phyloP scores from a whole-genome alignment of 1,284 basidiomycete genomes.

The Psilocybe mexicana region DNA sequence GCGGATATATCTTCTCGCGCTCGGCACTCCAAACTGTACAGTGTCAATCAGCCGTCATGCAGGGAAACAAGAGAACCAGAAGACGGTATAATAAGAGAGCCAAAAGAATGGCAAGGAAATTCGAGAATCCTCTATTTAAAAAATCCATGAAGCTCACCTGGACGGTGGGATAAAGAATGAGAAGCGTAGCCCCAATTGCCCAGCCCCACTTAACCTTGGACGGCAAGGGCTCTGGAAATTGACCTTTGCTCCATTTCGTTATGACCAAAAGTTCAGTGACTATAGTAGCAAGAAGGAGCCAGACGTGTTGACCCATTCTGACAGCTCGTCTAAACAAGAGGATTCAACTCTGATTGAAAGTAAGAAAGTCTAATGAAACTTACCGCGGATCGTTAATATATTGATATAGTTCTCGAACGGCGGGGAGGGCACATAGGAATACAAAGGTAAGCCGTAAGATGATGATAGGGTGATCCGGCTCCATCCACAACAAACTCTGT shows the following conservation, averaged over 20 bases:
- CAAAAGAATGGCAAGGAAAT: slow-evolving; percentile 7
- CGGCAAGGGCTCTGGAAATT: slow-evolving; percentile 68
- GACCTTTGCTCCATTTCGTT: slow-evolving; percentile 75
- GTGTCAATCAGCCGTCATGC: slow-evolving; percentile 19
- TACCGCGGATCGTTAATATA: slow-evolving; percentile 79
- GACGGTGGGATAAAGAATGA: slow-evolving; percentile 68
- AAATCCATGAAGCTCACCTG: slow-evolving; percentile 46
- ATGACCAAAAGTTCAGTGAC: slow-evolving; percentile 75
- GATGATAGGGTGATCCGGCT: slow-evolving; percentile 82
- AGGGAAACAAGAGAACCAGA: slow-evolving; percentile 16
- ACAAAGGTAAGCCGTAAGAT: slow-evolving; percentile 72
- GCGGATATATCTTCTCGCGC: slow-evolving; percentile 45
- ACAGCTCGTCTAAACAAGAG: slow-evolving; percentile 57
- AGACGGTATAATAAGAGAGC: slow-evolving; percentile 12
- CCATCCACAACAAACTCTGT: slow-evolving; percentile 81
- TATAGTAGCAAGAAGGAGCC: slow-evolving; percentile 81
- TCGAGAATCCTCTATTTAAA: slow-evolving; percentile 1
- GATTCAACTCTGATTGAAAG: slow-evolving; percentile 5
- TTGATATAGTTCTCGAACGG: slow-evolving; percentile 77
- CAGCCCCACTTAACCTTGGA: slow-evolving; percentile 63
- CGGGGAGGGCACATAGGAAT: slow-evolving; percentile 81
- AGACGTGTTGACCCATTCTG: slow-evolving; percentile 85
- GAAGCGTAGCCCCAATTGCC: slow-evolving; percentile 51
- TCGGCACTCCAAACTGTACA: slow-evolving; percentile 53
- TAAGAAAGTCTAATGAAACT: slow-evolving; percentile 23